These are phyloP conservation scores for Fusarium drepaniforme DNA, from an alignment of 2,329 filamentous ascomycete genomes.

Conservation along the genomic window DNA sequence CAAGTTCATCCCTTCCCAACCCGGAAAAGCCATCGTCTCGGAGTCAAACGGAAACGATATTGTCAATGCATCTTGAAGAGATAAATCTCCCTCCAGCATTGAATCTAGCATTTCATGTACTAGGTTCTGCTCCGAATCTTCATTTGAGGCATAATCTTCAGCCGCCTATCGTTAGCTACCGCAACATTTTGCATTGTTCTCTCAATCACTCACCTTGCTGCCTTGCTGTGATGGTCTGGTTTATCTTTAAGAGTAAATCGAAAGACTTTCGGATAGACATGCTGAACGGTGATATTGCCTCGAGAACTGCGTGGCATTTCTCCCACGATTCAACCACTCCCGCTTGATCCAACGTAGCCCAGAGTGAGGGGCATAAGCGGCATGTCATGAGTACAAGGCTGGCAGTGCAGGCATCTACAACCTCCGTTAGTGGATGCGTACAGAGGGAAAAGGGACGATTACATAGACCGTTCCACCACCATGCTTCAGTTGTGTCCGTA, in stretches of 20 bases:
- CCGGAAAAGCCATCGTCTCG: background rate
- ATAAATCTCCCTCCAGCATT: background rate
- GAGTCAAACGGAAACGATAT: background rate
- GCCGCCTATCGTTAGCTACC: background rate
- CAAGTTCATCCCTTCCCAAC: background rate
- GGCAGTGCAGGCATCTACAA: background rate
- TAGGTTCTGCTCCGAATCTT: background rate
- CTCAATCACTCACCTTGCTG: background rate
- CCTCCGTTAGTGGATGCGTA: background rate
- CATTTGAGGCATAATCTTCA: background rate
- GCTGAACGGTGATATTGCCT: background rate
- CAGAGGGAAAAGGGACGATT: background rate
- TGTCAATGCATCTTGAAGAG: background rate
- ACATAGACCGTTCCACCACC: background rate
- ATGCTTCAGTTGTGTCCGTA: background rate
- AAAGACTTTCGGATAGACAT: background rate
- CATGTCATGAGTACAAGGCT: background rate
- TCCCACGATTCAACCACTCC: background rate
- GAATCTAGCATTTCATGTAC: background rate
- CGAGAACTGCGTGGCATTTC: background rate
- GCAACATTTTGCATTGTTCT: background rate
- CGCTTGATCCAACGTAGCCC: background rate
- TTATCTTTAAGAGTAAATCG: background rate
- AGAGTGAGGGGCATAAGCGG: background rate
- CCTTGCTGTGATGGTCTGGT: background rate